phyloP scores from a whole-genome alignment of 2,329 filamentous ascomycete species.

The Microsporum ferrugineum region DNA sequence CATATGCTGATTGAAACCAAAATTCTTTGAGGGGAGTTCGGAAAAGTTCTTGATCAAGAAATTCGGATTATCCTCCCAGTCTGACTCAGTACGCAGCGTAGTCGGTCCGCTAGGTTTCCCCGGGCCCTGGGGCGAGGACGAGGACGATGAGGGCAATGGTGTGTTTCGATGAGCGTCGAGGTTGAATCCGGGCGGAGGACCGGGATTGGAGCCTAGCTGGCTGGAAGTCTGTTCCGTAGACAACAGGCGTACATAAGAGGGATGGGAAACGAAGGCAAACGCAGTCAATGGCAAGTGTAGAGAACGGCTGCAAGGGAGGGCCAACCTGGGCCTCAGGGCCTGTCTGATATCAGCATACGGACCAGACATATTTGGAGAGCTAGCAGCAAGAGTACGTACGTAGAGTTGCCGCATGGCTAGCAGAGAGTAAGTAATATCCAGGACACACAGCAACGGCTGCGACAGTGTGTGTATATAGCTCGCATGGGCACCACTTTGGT shows the following conservation, averaged over 20 bases:
- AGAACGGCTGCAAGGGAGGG: conserved; percentile 17
- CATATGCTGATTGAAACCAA: conserved; percentile 94
- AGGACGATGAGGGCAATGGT: conserved; percentile 8
- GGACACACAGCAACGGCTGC: conserved; percentile 13
- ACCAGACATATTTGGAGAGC: neutral
- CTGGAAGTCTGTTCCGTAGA: conserved; percentile 21
- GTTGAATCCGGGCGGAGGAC: conserved; percentile 13
- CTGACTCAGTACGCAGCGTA: conserved; percentile 22
- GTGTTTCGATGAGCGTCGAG: conserved; percentile 14
- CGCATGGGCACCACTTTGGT: conserved; percentile 10
- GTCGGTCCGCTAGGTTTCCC: conserved; percentile 23
- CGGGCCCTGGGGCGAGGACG: conserved; percentile 2
- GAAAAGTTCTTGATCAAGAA: conserved; percentile 62
- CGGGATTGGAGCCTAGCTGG: conserved; percentile 5
- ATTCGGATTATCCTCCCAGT: conserved; percentile 67
- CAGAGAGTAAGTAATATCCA: neutral
- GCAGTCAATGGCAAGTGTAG: conserved; percentile 15
- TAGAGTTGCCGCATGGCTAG: conserved; percentile 12
- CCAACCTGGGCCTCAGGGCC: conserved; percentile 10
- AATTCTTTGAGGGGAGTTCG: conserved; percentile 64
- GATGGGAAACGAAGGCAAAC: conserved; percentile 6
- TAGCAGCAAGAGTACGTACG: conserved; percentile 2
- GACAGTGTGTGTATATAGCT: conserved; percentile 3
- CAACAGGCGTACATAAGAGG: conserved; percentile 19
- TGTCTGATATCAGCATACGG: neutral